phyloP scores from a whole-genome alignment of 169 alveolate species.

The Theileria equi region DNA sequence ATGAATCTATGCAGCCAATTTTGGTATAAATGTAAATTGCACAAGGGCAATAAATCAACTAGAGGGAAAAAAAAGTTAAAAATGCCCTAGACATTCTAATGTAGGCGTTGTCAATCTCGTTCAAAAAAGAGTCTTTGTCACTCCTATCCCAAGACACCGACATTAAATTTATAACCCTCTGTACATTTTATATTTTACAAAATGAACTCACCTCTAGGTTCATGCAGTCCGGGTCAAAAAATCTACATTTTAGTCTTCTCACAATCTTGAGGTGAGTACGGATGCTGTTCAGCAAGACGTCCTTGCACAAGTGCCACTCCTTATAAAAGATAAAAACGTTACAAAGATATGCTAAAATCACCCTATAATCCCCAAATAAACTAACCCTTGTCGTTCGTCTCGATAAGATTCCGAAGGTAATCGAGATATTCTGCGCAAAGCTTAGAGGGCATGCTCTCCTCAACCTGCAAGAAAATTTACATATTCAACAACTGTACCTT shows the following conservation, averaged over 20 bases:
- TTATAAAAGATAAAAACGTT: conserved; percentile 31
- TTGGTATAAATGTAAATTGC: background rate
- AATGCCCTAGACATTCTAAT: conserved; percentile 30
- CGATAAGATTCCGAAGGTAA: conserved; percentile 24
- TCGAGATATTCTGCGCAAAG: conserved; percentile 33
- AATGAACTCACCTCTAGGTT: conserved; percentile 49
- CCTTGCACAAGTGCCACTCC: conserved; percentile 60
- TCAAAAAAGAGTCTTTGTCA: conserved; percentile 48
- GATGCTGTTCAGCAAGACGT: conserved; percentile 23
- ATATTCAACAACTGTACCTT: conserved; percentile 7
- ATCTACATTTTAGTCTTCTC: conserved; percentile 29
- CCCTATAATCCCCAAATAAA: background rate
- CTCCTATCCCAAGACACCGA: conserved; percentile 40
- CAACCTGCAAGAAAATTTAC: conserved; percentile 6
- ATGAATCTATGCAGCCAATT: conserved; percentile 1
- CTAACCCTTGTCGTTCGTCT: conserved; percentile 21
- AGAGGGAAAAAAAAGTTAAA: background rate
- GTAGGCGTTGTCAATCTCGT: conserved; percentile 46
- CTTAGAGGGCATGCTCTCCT: conserved; percentile 15
- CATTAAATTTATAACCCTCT: conserved; percentile 42
- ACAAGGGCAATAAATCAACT: background rate
- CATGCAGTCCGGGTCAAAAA: conserved; percentile 45
- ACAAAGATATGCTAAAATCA: conserved; percentile 27
- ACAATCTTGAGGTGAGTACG: conserved; percentile 47
- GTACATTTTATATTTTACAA: background rate